phyloP scores from a whole-genome alignment of 2,329 filamentous ascomycete genomes.

The Claviceps digitariae region DNA sequence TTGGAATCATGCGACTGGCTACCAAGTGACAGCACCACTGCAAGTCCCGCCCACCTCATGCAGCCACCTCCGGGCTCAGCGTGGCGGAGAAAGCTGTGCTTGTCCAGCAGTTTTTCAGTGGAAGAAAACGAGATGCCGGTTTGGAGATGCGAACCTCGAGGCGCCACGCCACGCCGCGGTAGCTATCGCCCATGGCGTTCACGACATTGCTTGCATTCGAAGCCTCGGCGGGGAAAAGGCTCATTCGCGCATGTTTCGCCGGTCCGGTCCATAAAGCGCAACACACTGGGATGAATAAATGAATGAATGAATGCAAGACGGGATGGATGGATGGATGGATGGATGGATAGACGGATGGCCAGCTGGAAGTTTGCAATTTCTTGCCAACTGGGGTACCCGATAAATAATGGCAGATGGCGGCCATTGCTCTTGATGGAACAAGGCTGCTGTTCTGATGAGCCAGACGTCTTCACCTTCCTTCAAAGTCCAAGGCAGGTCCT shows the following conservation, averaged over 20 bases:
- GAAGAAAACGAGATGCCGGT: neutral
- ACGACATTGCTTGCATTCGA: neutral
- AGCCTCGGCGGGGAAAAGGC: neutral
- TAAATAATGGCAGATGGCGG: too few species aligned
- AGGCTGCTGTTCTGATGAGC: neutral
- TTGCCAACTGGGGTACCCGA: too few species aligned
- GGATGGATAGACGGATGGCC: neutral
- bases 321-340: neutral
- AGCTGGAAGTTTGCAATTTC: neutral
- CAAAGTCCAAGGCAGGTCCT: too few species aligned
- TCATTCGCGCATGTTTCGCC: conserved; percentile 1
- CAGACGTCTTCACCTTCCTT: neutral
- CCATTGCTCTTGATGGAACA: neutral
- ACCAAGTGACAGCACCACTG: neutral
- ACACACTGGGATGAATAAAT: neutral
- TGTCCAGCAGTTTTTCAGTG: neutral
- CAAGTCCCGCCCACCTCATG: neutral
- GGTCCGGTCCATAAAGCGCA: neutral
- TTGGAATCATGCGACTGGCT: conserved; percentile 1
- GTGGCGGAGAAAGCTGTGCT: neutral
- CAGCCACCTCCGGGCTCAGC: neutral
- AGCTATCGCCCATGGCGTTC: neutral
- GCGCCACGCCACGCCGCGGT: neutral
- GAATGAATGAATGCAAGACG: neutral
- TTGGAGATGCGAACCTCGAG: neutral